Evolutionary conservation across 2,329 filamentous ascomycete species (phyloP).

Genomic region (Fusarium siculi): DNA sequence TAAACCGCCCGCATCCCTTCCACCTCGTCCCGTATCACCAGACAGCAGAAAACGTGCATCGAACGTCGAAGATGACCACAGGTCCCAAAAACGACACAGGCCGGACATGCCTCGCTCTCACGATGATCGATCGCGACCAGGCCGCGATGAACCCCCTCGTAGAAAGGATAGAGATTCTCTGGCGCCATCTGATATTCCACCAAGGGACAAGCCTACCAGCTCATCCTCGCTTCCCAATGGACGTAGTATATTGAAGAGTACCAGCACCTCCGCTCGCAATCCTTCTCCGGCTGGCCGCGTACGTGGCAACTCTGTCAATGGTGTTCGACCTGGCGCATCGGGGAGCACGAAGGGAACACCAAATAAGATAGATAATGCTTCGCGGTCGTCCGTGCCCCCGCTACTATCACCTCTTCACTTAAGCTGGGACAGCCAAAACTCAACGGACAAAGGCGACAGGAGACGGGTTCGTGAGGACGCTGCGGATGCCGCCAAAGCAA

Average conservation of each 20-base stretch:
- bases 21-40: slow-evolving; percentile 54
- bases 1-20: slow-evolving; percentile 50
- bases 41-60: slow-evolving; percentile 59
- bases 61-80: slow-evolving; percentile 57
- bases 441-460: slow-evolving; percentile 44
- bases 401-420: slow-evolving; percentile 64
- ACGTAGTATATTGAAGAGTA: slow-evolving; percentile 48
- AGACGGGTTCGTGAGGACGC: slow-evolving; percentile 48
- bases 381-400: slow-evolving; percentile 59
- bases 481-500: slow-evolving; percentile 44
- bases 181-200: slow-evolving; percentile 44
- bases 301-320: slow-evolving; percentile 56
- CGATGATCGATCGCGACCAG: slow-evolving; percentile 48
- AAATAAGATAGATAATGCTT: slow-evolving; percentile 51
- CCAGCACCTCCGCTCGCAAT: slow-evolving; percentile 40
- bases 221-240: slow-evolving; percentile 52
- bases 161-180: slow-evolving; percentile 47
- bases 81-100: slow-evolving; percentile 59
- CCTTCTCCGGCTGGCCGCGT: slow-evolving; percentile 53
- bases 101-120: slow-evolving; percentile 50
- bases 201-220: slow-evolving; percentile 43
- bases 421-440: slow-evolving; percentile 55
- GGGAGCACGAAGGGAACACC: slow-evolving; percentile 51
- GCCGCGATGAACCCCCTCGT: slow-evolving; percentile 49
- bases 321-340: slow-evolving; percentile 49